Evolutionary conservation across 495 filamentous ascomycete species (phyloP).

Genomic region (Tetracladium setigerum): DNA sequence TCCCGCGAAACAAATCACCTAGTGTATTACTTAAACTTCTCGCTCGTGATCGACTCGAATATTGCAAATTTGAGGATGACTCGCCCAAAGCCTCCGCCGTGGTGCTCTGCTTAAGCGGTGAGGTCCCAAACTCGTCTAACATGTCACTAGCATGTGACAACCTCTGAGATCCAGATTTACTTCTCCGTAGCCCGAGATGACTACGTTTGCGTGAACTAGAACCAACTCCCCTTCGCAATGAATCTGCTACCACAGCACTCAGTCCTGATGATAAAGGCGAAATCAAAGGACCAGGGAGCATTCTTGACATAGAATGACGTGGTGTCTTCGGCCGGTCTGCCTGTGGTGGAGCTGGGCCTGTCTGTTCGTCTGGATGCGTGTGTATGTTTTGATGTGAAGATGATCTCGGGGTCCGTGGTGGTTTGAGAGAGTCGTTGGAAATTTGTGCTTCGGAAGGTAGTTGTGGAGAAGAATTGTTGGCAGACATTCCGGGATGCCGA

Average conservation of each 20-base stretch:
- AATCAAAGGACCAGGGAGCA: conserved; percentile 37
- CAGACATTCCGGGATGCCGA: conserved; percentile 10
- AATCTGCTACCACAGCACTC: conserved; percentile 55
- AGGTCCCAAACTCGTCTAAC: conserved; percentile 11
- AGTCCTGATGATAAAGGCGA: conserved; percentile 47
- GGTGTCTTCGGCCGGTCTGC: conserved; percentile 18
- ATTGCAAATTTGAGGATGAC: conserved; percentile 8
- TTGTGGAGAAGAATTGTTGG: conserved; percentile 6
- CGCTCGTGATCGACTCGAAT: conserved; percentile 26
- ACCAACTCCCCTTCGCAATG: conserved; percentile 43
- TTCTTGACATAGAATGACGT: conserved; percentile 20
- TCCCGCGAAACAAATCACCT: conserved; percentile 31
- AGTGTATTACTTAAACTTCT: conserved; percentile 42
- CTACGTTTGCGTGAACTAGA: conserved; percentile 7
- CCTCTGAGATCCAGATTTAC: conserved; percentile 19
- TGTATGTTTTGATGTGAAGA: conserved; percentile 15
- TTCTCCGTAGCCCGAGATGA: conserved; percentile 6
- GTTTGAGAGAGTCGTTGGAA: conserved; percentile 7
- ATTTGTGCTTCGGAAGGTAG: conserved; percentile 15
- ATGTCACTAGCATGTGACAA: conserved; percentile 3
- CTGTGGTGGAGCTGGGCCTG: conserved; percentile 9
- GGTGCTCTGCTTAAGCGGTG: conserved; percentile 5
- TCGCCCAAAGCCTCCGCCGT: conserved; percentile 7
- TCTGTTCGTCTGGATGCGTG: conserved; percentile 18
- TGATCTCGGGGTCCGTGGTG: conserved; percentile 1